These are phyloP conservation scores for Colletotrichum caudatum DNA, from an alignment of 2,329 filamentous ascomycete species.

Conservation along the genomic window DNA sequence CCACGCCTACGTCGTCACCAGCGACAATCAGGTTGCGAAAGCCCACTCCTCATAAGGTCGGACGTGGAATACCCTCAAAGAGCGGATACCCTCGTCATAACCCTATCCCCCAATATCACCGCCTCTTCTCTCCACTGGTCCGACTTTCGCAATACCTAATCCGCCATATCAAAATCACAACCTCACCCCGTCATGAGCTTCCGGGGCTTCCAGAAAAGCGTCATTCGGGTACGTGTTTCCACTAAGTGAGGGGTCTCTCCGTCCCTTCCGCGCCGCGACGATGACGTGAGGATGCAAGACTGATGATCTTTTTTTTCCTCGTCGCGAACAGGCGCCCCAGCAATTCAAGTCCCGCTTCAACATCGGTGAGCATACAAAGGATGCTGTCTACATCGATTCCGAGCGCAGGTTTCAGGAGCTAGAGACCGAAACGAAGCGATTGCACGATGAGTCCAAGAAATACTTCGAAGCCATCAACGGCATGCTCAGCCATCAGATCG, in stretches of 20 bases:
- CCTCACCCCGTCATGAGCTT: constrained; percentile 81
- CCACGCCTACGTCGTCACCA: constrained; percentile 51
- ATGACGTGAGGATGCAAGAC: constrained; percentile 28
- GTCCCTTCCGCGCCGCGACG: constrained; percentile 14
- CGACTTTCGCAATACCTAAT: constrained; percentile 19
- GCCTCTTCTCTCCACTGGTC: constrained; percentile 28
- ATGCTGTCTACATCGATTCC: constrained; percentile 93
- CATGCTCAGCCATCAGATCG: constrained; percentile 98
- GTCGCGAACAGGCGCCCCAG: constrained; percentile 78
- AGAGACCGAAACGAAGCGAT: constrained; percentile 94
- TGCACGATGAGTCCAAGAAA: constrained; percentile 96
- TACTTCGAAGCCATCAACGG: constrained; percentile 98
- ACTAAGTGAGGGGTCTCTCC: constrained; percentile 40
- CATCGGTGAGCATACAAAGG: constrained; percentile 94
- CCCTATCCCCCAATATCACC: constrained; percentile 28
- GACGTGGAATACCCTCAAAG: constrained; percentile 41
- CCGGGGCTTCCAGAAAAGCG: constrained; percentile 93
- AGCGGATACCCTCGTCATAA: constrained; percentile 34
- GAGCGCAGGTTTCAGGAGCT: constrained; percentile 94
- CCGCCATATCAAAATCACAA: constrained; percentile 34
- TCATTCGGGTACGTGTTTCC: constrained; percentile 75
- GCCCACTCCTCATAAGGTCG: constrained; percentile 42
- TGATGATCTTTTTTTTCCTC: constrained; percentile 10
- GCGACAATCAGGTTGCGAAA: constrained; percentile 42
- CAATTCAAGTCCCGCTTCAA: constrained; percentile 93